A percentile compares a stretch with the other conserved stretches of the same genome.
These are phyloP conservation scores for Trifolium repens DNA, from an alignment of 306 rosid genomes.

Conservation along the genomic window DNA sequence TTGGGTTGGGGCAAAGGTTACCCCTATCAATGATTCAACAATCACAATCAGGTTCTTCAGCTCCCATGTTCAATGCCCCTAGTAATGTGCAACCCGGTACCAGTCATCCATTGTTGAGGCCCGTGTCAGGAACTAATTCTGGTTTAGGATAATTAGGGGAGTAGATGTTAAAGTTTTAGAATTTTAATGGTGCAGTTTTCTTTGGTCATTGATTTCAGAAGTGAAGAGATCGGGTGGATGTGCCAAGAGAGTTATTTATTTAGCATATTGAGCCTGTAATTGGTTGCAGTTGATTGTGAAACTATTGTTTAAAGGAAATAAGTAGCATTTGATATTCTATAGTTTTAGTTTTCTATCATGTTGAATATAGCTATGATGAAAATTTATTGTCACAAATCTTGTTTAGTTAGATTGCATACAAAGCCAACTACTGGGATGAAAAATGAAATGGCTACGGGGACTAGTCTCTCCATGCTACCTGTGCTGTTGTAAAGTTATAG, in stretches of 20 bases:
- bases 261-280: slow-evolving; percentile 59
- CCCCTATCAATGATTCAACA: slow-evolving; percentile 83
- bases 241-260: slow-evolving; percentile 43
- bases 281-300: slow-evolving; percentile 60
- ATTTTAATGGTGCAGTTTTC: slow-evolving; percentile 45
- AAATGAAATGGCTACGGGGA: slow-evolving; percentile 22
- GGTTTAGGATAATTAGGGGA: slow-evolving; percentile 76
- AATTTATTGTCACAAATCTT: slow-evolving; percentile 25
- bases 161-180: slow-evolving; percentile 45
- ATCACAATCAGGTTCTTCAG: slow-evolving; percentile 67
- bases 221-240: slow-evolving; percentile 54
- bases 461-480: slow-evolving; percentile 14
- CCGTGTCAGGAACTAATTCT: slow-evolving; percentile 88
- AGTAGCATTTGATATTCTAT: slow-evolving; percentile 47
- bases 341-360: slow-evolving; percentile 33
- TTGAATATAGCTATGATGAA: slow-evolving; percentile 27
- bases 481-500: slow-evolving; percentile 36
- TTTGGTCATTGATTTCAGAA: slow-evolving; percentile 55
- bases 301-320: slow-evolving; percentile 48
- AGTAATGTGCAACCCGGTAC: slow-evolving; percentile 66
- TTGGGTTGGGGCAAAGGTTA: slow-evolving; percentile 86
- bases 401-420: slow-evolving; percentile 40
- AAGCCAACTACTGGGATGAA: slow-evolving; percentile 34
- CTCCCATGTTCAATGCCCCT: slow-evolving; percentile 70
- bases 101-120: slow-evolving; percentile 84